Base-by-base conservation (phyloP, 2,329 filamentous ascomycete species). In the Fusarium incarnatum region DNA sequence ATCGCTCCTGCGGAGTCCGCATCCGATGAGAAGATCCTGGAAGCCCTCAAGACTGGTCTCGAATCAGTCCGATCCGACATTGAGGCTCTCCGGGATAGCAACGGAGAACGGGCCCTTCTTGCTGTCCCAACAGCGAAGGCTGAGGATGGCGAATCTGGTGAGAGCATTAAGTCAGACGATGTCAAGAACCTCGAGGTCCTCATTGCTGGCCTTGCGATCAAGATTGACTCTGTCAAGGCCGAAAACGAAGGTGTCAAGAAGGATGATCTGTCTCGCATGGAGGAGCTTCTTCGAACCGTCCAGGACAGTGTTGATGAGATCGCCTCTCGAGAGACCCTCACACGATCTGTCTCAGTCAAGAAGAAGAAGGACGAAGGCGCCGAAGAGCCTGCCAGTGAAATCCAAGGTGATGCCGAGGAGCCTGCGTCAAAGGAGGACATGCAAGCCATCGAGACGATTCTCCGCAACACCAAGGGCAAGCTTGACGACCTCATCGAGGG, bases 381-480 rank as follows among this genome's bases (percentile, higher is more conserved):
- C 7, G 64, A 61, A 45, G 22, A 34, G 22, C 37, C 41, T 11
- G 60, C 49, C 6, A 60, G 60, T 32, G 49, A 23, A n/a, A 63
- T 64, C 16, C 59, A 57, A 20, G 59, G 63, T 11, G 63, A 67
- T 13, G 70, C 60, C 16, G 72, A 74, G 8, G 81, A 85, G 60
- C 82, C 63, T 75, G 85, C 72, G 73, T 84, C 71, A 77, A 82
- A 93, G 77, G 94, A 97, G 71, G 94, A 98, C 73, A 93, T 94
- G 0, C 89, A 95, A 66, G 94, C 94, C 13, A 94, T 98, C 62
- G 95, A 98, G 79, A 97, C 92, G 0, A 89, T 98, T 50, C 85
- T 98, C 15, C 89, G 92, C 44, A 97, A 97, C 77, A 94, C 94
- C 32, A 98, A 98, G 78, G 89, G 91, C 8, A 92, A 92, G 48